Conservation (phyloP, 805 yeast species). For the Candida lessepsii region DNA sequence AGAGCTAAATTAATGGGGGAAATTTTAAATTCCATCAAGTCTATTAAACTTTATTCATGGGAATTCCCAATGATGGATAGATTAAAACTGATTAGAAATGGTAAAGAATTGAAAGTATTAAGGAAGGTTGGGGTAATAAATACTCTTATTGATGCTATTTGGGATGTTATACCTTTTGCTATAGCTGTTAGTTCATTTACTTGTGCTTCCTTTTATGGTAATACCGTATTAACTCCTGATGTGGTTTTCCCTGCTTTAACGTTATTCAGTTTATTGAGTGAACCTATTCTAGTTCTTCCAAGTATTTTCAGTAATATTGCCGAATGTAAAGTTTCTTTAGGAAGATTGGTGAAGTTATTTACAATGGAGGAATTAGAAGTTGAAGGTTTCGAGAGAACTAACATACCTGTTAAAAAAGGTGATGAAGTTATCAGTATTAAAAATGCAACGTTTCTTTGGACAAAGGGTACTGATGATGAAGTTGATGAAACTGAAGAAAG, state of each 20-base stretch:
- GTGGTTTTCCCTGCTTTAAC: constrained; percentile 42
- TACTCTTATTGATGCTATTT: constrained; percentile 31
- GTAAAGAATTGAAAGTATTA: constrained; percentile 30
- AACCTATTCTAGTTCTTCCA: constrained; percentile 36
- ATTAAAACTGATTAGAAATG: constrained; percentile 33
- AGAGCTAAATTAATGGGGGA: constrained; percentile 39
- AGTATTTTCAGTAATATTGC: constrained; percentile 25
- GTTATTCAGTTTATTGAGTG: constrained; percentile 34
- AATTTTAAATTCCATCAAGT: constrained; percentile 36
- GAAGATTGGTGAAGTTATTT: constrained; percentile 33
- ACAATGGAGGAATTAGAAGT: constrained; percentile 33
- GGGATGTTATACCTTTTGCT: constrained; percentile 40
- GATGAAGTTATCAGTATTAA: constrained; percentile 25
- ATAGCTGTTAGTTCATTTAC: constrained; percentile 34
- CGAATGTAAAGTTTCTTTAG: constrained; percentile 32
- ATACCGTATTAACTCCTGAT: constrained; percentile 32
- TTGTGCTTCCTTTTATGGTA: constrained; percentile 23
- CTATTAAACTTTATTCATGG: constrained; percentile 43
- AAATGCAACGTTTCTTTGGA: constrained; percentile 35
- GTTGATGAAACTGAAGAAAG: constrained; percentile 8
- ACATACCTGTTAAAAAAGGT: constrained; percentile 17
- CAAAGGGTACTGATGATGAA: constrained; percentile 8
- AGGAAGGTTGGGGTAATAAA: constrained; percentile 32
- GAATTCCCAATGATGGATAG: constrained; percentile 38
- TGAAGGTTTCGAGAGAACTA: constrained; percentile 21